phyloP scores from a whole-genome alignment of 129 eudicot genomes.

The Flaveria linearis region DNA sequence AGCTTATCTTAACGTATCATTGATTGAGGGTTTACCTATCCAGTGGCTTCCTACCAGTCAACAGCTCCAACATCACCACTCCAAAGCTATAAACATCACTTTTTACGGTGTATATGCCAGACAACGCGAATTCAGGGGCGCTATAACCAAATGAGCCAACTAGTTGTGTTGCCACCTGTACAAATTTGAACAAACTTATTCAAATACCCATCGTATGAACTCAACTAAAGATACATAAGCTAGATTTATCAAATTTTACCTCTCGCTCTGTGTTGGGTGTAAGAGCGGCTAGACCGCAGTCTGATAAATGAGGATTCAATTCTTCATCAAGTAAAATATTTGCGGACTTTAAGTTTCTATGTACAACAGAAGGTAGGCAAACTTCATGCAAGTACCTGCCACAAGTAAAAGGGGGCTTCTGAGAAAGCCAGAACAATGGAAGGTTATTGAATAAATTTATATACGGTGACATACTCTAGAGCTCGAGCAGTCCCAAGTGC shows the following conservation, averaged over 20 bases:
- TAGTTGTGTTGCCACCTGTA: conserved; percentile 75
- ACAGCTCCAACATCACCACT: conserved; percentile 94
- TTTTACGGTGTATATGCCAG: conserved; percentile 86
- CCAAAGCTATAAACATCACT: conserved; percentile 98
- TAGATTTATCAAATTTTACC: conserved; percentile 43
- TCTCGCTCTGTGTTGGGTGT: conserved; percentile 91
- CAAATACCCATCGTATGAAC: neutral
- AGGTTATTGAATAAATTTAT: neutral
- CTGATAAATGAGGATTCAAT: conserved; percentile 92
- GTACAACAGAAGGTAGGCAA: conserved; percentile 96
- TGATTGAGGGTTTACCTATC: conserved; percentile 64
- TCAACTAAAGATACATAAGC: conserved; percentile 8
- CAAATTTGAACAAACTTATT: conserved; percentile 20
- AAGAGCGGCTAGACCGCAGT: conserved; percentile 89
- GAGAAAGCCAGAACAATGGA: neutral
- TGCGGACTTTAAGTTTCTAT: conserved; percentile 93
- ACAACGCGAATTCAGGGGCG: conserved; percentile 94
- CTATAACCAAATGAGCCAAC: conserved; percentile 97
- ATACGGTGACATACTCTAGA: conserved; percentile 63
- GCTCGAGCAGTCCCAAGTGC: conserved; percentile 99
- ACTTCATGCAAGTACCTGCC: conserved; percentile 98
- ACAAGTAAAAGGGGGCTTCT: neutral
- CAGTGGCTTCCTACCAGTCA: conserved; percentile 88
- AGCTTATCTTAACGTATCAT: neutral
- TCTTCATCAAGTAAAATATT: conserved; percentile 95